These are phyloP conservation scores for Colletotrichum plurivorum DNA, from an alignment of 2,329 filamentous ascomycete species.

Conservation along the genomic window DNA sequence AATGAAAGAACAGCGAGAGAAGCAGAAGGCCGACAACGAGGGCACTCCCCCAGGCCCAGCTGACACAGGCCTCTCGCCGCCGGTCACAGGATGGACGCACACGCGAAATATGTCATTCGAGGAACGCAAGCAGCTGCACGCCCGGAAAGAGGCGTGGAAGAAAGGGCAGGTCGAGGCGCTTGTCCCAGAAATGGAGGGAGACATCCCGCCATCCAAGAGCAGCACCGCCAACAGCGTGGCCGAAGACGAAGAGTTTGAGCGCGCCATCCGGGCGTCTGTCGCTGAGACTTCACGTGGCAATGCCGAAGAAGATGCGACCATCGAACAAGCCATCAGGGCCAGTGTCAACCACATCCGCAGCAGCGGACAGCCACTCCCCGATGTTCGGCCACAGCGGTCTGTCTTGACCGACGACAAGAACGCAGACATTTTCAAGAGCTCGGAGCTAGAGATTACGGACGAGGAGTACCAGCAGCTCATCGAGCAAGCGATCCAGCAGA, in stretches of 20 bases:
- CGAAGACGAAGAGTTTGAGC: conserved; percentile 76
- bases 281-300: conserved; percentile 79
- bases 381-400: conserved; percentile 7
- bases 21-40: conserved; percentile 42
- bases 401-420: conserved; percentile 32
- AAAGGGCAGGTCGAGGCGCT: conserved; percentile 47
- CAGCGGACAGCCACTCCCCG: conserved; percentile 40
- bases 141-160: conserved; percentile 62
- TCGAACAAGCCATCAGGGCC: conserved; percentile 82
- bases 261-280: conserved; percentile 79
- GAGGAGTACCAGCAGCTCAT: conserved; percentile 71
- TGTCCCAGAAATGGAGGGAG: conserved; percentile 35
- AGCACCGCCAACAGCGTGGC: conserved; percentile 25
- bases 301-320: conserved; percentile 75
- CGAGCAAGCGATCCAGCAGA: conserved; percentile 69
- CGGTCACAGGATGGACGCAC: conserved; percentile 63
- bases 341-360: conserved; percentile 72
- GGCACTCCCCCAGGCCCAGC: conserved; percentile 41
- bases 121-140: conserved; percentile 65
- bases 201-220: conserved; percentile 42
- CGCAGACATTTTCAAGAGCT: conserved; percentile 32
- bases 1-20: conserved; percentile 58
- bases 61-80: conserved; percentile 41
- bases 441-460: conserved; percentile 63
- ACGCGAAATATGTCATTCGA: conserved; percentile 64